Conservation (phyloP, 371 early-diverging fungal species). For the Coemansia sp. region DNA sequence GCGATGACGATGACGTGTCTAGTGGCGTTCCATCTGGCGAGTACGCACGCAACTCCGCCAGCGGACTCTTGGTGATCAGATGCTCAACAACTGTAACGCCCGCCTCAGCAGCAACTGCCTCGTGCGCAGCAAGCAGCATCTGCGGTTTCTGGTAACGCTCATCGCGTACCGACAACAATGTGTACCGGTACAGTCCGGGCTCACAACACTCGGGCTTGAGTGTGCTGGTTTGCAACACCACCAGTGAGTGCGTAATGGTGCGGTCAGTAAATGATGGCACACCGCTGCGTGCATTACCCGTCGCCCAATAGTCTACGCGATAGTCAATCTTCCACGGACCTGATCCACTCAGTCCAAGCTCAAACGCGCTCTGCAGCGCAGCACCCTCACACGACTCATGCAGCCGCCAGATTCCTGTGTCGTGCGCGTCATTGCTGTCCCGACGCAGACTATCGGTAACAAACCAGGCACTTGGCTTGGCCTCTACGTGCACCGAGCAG, state of each 20-base stretch:
- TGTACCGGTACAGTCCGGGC: constrained; percentile 50
- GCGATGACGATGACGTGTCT: constrained; percentile 4
- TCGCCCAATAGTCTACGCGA: constrained; percentile 45
- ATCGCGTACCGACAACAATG: constrained; percentile 42
- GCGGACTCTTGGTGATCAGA: constrained; percentile 30
- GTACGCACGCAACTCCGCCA: constrained; percentile 44
- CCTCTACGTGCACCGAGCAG: constrained; percentile 49
- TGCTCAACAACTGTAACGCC: constrained; percentile 39
- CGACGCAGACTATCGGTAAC: constrained; percentile 11
- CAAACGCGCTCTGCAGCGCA: constrained; percentile 5
- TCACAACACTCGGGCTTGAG: constrained; percentile 39
- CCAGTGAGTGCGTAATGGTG: constrained; percentile 28
- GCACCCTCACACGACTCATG: constrained; percentile 29
- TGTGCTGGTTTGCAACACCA: constrained; percentile 37
- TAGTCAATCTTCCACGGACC: constrained; percentile 52
- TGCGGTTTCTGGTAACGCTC: constrained; percentile 46
- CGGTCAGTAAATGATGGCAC: constrained; percentile 24
- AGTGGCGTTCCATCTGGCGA: constrained; percentile 40
- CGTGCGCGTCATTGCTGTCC: background rate
- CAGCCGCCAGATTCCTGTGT: constrained; percentile 13
- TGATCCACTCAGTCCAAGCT: constrained; percentile 44
- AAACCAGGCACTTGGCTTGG: constrained; percentile 52
- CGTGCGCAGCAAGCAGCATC: constrained; percentile 11
- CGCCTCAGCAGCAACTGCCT: constrained; percentile 8
- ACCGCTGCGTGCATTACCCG: constrained; percentile 15